Evolutionary conservation across 2,329 filamentous ascomycete genomes (phyloP), one percentile per base, ranked within the genome.

Genomic region (Arthrobotrys megalospora): DNA sequence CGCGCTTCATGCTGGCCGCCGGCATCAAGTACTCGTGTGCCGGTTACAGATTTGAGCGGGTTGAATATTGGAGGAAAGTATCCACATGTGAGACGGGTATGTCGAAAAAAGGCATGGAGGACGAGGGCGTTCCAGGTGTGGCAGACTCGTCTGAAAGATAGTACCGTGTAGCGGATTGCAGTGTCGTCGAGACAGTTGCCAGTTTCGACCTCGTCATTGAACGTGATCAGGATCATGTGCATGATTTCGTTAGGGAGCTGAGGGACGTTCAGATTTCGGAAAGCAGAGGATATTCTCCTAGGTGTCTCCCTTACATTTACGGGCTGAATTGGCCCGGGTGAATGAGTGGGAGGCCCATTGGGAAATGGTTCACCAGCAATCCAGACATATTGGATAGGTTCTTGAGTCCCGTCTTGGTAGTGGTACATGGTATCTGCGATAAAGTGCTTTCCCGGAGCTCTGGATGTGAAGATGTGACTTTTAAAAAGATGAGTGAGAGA

Each of bases 241-340:
- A 47, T 50, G 41, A 68, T 34, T 41, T 75, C 70, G 11, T 67
- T 68, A n/a, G 70, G 70, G 14, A 75, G 16, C 11, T 38, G 19
- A 6, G 53, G 52, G 21, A 52, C n/a, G n/a, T n/a, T n/a, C n/a
- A n/a, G n/a, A n/a, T n/a, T 50, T 6, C 47, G 24, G 24, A 28
- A 28, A 2, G 24, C 24, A 28, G 2, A 28, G 24, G 24, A 5
- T 2, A 5, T 28, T 2, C 24, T 5, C 24, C 5, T 2, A 28
- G 24, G 24, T 28, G 24, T 28, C 24, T 2, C 24, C 5, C 5
- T 5, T 28, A 5, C 5, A 28, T 28, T 28, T 28, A 5, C 24
- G 5, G 24, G 2, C 24, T 28, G 2, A 28, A 28, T 28, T 28
- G 24, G 24, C 24, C 24, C 24, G 24, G 2, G 5, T 2, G 24